These are phyloP conservation scores for Rhizopus stolonifer DNA, from an alignment of 371 early-diverging fungal genomes.

Conservation along the genomic window DNA sequence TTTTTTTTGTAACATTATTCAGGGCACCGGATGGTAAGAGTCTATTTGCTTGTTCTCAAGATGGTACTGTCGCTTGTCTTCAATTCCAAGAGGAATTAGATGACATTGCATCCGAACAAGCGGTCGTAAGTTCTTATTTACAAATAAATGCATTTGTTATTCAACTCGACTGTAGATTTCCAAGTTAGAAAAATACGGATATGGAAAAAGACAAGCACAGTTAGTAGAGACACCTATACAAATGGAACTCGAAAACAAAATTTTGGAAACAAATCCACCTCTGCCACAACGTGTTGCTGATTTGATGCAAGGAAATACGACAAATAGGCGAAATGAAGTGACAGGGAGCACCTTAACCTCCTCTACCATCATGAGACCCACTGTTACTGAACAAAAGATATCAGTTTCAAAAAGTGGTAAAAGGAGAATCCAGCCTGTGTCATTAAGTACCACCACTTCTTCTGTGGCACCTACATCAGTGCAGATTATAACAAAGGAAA, in stretches of 20 bases:
- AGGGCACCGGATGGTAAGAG: conserved; percentile 77
- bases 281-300: conserved; percentile 42
- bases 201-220: conserved; percentile 54
- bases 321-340: conserved; percentile 10
- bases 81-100: conserved; percentile 74
- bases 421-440: conserved; percentile 76
- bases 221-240: conserved; percentile 67
- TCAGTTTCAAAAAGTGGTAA: conserved; percentile 76
- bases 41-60: conserved; percentile 88
- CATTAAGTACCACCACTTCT: conserved; percentile 25
- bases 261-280: conserved; percentile 37
- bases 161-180: conserved; percentile 6
- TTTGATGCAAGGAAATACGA: conserved; percentile 39
- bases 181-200: conserved; percentile 71
- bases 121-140: conserved; percentile 34
- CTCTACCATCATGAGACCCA: conserved; percentile 4
- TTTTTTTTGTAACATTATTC: neutral
- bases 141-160: neutral
- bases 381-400: conserved; percentile 52
- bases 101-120: conserved; percentile 56
- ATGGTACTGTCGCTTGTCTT: conserved; percentile 85
- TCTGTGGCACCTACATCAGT: neutral
- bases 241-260: conserved; percentile 55
- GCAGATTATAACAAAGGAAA: neutral
- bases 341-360: conserved; percentile 3